phyloP scores from a whole-genome alignment of 2,329 filamentous ascomycete genomes.

The Xylariaceae sp. region DNA sequence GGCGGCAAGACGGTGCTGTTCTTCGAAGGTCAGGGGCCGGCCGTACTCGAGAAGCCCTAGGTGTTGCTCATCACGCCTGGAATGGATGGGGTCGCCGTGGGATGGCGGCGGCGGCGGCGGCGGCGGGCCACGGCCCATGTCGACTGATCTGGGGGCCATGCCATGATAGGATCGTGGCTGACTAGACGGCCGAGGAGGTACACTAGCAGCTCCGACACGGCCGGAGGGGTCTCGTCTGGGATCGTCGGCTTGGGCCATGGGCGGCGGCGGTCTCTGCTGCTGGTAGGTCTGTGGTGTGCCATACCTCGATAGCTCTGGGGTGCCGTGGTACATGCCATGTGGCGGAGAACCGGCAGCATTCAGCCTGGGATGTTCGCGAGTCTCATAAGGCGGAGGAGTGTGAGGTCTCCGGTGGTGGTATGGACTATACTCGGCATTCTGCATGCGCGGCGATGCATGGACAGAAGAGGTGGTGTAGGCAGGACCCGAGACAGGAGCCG shows the following conservation, averaged over 20 bases:
- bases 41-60: constrained; percentile 44
- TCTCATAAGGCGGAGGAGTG: constrained; percentile 57
- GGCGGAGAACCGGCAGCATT: constrained; percentile 45
- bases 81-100: constrained; percentile 40
- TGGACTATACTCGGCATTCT: constrained; percentile 47
- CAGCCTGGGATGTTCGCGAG: constrained; percentile 39
- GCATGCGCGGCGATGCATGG: constrained; percentile 55
- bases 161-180: constrained; percentile 50
- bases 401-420: constrained; percentile 64
- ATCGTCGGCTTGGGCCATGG: constrained; percentile 44
- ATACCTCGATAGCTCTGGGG: constrained; percentile 56
- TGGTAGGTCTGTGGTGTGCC: constrained; percentile 56
- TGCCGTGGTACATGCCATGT: constrained; percentile 46
- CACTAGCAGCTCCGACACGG: constrained; percentile 30
- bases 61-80: constrained; percentile 46
- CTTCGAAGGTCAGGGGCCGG: constrained; percentile 48
- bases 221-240: constrained; percentile 35
- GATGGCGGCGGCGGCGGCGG: constrained; percentile 26
- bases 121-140: constrained; percentile 40
- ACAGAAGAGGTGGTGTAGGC: constrained; percentile 45
- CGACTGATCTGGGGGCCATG: constrained; percentile 42
- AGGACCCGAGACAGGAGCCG: constrained; percentile 40
- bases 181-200: constrained; percentile 48
- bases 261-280: constrained; percentile 48
- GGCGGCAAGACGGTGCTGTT: constrained; percentile 47